A percentile compares a stretch with the other conserved stretches of the same genome.
phyloP scores from a whole-genome alignment of 805 yeast genomes.

The Zygotorulaspora florentina region DNA sequence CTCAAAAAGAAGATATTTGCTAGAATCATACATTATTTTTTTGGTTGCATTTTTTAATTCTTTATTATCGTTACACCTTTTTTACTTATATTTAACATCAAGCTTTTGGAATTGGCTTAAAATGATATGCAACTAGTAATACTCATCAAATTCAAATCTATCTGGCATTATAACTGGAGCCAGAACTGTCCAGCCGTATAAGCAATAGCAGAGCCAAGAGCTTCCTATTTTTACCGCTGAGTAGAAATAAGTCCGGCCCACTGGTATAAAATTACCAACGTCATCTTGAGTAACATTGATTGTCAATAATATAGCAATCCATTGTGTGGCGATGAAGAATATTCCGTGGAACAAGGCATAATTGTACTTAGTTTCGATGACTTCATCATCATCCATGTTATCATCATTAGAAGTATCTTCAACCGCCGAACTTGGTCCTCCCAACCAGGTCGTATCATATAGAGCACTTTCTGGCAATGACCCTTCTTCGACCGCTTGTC shows the following conservation, averaged over 20 bases:
- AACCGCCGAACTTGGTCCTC: constrained; percentile 30
- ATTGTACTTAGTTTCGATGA: constrained; percentile 73
- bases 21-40: constrained; percentile 1
- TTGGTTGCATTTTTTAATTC: background rate
- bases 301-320: constrained; percentile 89
- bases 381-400: constrained; percentile 47
- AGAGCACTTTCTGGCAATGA: constrained; percentile 90
- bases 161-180: constrained; percentile 94
- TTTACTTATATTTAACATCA: background rate
- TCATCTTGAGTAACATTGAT: constrained; percentile 84
- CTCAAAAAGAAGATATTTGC: background rate
- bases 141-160: constrained; percentile 50
- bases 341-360: constrained; percentile 85
- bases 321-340: constrained; percentile 93
- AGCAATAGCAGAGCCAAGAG: constrained; percentile 83
- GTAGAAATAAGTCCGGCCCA: constrained; percentile 92
- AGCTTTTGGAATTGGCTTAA: no score
- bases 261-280: constrained; percentile 88
- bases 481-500: constrained; percentile 95
- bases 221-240: constrained; percentile 91
- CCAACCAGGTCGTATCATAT: constrained; percentile 62
- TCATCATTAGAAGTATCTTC: constrained; percentile 36
- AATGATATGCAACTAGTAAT: constrained; percentile 9
- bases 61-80: background rate
- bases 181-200: constrained; percentile 85